Percentiles rank a stretch among this genome's conserved stretches.
phyloP scores from a whole-genome alignment of 2,329 filamentous ascomycete species.

The Diplodia seriata region DNA sequence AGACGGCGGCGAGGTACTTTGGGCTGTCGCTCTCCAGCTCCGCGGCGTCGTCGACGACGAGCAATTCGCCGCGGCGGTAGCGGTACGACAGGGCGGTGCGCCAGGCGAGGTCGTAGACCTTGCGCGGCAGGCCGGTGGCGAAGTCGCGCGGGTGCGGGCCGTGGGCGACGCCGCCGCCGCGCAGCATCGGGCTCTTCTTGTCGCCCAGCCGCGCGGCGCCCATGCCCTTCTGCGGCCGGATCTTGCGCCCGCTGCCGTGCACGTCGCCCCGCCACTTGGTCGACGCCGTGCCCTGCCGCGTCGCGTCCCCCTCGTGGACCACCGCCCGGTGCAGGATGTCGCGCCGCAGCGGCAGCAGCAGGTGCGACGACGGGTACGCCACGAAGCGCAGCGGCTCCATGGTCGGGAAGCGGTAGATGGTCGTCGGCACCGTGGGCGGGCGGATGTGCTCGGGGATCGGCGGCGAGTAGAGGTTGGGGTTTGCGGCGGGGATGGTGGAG shows the following conservation, averaged over 20 bases:
- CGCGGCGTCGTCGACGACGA: constrained; percentile 81
- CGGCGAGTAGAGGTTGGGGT: constrained; percentile 40
- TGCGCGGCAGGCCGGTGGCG: constrained; percentile 78
- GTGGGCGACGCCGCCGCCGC: constrained; percentile 85
- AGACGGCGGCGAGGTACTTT: constrained; percentile 70
- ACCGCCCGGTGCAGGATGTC: constrained; percentile 94
- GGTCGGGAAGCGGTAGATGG: constrained; percentile 87
- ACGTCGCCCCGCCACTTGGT: constrained; percentile 70
- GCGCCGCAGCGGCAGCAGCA: constrained; percentile 83
- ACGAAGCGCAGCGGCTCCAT: constrained; percentile 83
- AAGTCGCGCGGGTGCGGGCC: constrained; percentile 96
- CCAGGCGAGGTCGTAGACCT: constrained; percentile 96
- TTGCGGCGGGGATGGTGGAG: constrained; percentile 49
- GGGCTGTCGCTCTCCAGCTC: constrained; percentile 71
- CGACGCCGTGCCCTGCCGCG: constrained; percentile 81
- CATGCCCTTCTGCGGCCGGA: constrained; percentile 84
- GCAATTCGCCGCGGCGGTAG: constrained; percentile 83
- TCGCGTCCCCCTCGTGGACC: constrained; percentile 88
- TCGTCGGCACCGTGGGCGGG: constrained; percentile 73
- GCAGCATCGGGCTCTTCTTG: constrained; percentile 79
- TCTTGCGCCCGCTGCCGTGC: constrained; percentile 80
- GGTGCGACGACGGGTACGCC: constrained; percentile 80
- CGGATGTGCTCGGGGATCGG: constrained; percentile 51
- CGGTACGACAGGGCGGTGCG: constrained; percentile 91
- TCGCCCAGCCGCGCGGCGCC: constrained; percentile 81